phyloP scores from a whole-genome alignment of 345 rosid genomes.

The Citrus maxima region DNA sequence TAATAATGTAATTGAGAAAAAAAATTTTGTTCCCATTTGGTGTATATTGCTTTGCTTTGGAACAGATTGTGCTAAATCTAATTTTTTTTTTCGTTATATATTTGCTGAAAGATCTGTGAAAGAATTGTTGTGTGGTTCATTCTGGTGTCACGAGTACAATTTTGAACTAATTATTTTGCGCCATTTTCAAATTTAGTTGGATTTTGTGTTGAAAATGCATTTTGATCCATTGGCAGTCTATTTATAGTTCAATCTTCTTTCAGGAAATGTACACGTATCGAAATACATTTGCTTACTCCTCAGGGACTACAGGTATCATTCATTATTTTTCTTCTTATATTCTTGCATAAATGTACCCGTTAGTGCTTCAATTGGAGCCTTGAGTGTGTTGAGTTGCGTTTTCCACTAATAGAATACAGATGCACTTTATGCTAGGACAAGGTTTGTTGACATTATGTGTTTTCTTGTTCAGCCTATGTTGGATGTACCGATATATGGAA shows the following conservation, averaged over 20 bases:
- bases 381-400: not conserved
- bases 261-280: conserved; percentile 95
- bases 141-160: not conserved
- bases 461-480: conserved; percentile 61
- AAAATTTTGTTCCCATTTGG: not conserved
- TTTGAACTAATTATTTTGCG: not conserved
- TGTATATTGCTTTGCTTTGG: too few species aligned
- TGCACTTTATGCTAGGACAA: not conserved
- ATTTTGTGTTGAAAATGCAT: not conserved
- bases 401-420: not conserved
- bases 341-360: not conserved
- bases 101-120: not conserved
- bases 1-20: not conserved
- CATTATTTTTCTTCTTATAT: not conserved
- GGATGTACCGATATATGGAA: conserved; percentile 92
- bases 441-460: not conserved
- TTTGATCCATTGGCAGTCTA: not conserved
- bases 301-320: conserved; percentile 76
- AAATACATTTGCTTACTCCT: conserved; percentile 75
- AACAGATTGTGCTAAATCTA: not conserved
- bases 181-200: not conserved
- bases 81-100: conserved; percentile 11
- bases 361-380: not conserved
- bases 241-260: conserved; percentile 7
- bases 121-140: not conserved